Base-by-base conservation (phyloP, 768 basidiomycete genomes). In the Suillus ampliporus region DNA sequence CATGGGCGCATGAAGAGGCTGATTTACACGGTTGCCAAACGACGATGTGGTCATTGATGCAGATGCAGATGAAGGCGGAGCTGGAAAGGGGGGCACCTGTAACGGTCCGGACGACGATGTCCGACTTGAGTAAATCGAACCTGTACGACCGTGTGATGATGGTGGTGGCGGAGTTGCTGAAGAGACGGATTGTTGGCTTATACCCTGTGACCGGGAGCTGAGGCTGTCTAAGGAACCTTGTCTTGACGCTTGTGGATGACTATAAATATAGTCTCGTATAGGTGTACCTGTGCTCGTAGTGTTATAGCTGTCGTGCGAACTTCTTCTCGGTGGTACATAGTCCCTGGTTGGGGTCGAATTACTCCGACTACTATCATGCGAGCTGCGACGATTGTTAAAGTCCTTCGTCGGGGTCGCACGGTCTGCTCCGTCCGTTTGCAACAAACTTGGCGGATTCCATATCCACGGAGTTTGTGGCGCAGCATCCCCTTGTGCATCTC, bases 381-480 rank as follows among this genome's bases (percentile, higher is more conserved):
- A 62, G 52, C 66, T 65, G 23, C 63, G 53, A 44, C 61, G 58
- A 31, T 65, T 50, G 17, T 47, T 59, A 46, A 58, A 68, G 64
- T 23, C 52, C 26, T 48, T 52, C 59, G 47, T 65, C 54, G 37
- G 61, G 52, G 56, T 67, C 60, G 31, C 46, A 51, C 59, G 59
- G 56, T 72, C 52, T 51, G 50, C 11, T 40, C 64, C 65, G 21
- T 71, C 74, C 31, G 79, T 75, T 38, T 78, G 70, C 10, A 70
- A 63, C 23, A 87, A 76, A 61, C 77, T 76, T 40, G 80, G 70
- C 28, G 88, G 84, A 73, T 82, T 86, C 90, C 90, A 92, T 61
- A 90, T 82, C 90, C 90, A 92, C 9, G 90, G 90, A 0, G 90
- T 91, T 15, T 82, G 78, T 7, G 79, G 76, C 17, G 74, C 76